Base-by-base conservation (phyloP, 2,329 filamentous ascomycete species). In the Kalmusia sp. region DNA sequence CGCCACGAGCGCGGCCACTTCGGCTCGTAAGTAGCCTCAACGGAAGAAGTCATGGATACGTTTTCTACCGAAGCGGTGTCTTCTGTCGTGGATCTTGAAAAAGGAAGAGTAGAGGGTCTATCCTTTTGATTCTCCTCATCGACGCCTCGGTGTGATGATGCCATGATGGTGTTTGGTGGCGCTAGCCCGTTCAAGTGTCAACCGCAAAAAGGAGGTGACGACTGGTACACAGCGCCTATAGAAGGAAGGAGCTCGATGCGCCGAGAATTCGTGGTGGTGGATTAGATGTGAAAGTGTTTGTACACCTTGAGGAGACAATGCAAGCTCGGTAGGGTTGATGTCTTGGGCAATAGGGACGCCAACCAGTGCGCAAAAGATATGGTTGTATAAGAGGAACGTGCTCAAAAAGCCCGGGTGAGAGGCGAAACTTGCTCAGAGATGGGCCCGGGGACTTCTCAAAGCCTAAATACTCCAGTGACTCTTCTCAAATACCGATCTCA, bases 1-100 rank as follows among this genome's bases (percentile, higher is more conserved):
- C 74, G 67, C 77, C 77, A 79, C 38, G 71, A 68, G 22, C 54
- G 69, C 2, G 79, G 80, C 79, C 79, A 81, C 40, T 70, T 70
- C 4, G 72, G 72, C 49, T 78, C 74, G 7, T 61, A 53, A 14
- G 48, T 47, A 46, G 30, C 33, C 14, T 56, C 45, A 6, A 56
- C 27, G 12, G 68, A 64, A 24, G 58, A 53, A 11, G 55, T 43
- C 21, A 52, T 51, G 28, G 59, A 58, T 37, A 61, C 44, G 35
- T 63, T 46, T 46, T 52, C 57, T 55, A 70, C 64, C 1, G 69
- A 71, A 22, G 49, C 61, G 43, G 60, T 59, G 25, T 61, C 56
- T 9, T 37, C 31, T 11, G 65, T 58, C 24, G 61, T 61, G 44
- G 58, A 52, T 48, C 55, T 61, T 14, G 69, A 71, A 19, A 69